A percentile compares a stretch with the other conserved stretches of the same genome.
phyloP scores from a whole-genome alignment of 495 filamentous ascomycete genomes.

The Daldinia childiae region DNA sequence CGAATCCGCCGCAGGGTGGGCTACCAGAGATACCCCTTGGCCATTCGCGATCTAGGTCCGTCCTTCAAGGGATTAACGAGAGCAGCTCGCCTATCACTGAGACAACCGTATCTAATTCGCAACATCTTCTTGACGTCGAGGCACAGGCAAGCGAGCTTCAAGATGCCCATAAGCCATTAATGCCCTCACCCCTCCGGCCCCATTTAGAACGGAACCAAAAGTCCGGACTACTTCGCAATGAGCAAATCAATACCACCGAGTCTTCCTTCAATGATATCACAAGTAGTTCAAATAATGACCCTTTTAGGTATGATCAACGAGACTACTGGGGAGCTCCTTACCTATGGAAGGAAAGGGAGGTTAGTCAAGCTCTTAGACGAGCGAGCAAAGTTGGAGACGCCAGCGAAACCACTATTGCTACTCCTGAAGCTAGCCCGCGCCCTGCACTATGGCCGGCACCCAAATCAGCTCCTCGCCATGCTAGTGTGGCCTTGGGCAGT shows the following conservation, averaged over 20 bases:
- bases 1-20: not conserved
- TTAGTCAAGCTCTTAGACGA: constrained; percentile 35
- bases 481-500: not conserved
- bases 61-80: not conserved
- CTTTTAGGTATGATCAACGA: constrained; percentile 12
- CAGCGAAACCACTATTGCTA: constrained; percentile 10
- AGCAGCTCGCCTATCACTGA: not conserved
- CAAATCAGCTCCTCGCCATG: not conserved
- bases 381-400: constrained; percentile 7
- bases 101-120: constrained; percentile 36
- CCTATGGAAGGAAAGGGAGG: constrained; percentile 27
- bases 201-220: not conserved
- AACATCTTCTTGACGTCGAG: constrained; percentile 38
- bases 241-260: constrained; percentile 23
- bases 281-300: constrained; percentile 15
- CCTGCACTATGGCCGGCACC: not conserved
- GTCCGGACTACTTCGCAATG: constrained; percentile 14
- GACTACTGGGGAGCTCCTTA: constrained; percentile 17
- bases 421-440: constrained; percentile 8
- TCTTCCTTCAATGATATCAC: constrained; percentile 6
- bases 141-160: constrained; percentile 33
- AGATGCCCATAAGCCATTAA: not conserved
- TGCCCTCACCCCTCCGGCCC: constrained; percentile 12
- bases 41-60: constrained; percentile 11
- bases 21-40: not conserved